phyloP scores from a whole-genome alignment of 2,329 filamentous ascomycete species.

The Parasarocladium wereldwijsianum region DNA sequence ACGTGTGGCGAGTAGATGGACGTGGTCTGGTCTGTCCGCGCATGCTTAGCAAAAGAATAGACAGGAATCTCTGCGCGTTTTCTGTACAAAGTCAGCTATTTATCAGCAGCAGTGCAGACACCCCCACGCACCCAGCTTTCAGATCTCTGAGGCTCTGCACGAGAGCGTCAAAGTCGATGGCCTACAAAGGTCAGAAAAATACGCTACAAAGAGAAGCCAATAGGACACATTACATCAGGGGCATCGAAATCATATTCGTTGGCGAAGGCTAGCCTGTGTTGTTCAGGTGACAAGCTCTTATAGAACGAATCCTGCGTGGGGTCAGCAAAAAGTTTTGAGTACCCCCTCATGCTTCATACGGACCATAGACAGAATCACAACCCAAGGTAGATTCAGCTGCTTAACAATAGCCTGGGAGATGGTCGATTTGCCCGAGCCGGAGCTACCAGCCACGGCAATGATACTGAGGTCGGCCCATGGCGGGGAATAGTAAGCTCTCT shows the following conservation, averaged over 20 bases:
- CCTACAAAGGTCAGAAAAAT: slow-evolving; percentile 22
- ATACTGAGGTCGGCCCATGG: slow-evolving; percentile 96
- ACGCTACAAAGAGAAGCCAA: background rate
- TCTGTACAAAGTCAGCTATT: slow-evolving; percentile 24
- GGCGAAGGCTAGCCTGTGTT: slow-evolving; percentile 65
- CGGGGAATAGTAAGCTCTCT: slow-evolving; percentile 66
- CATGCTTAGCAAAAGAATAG: slow-evolving; percentile 90
- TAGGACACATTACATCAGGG: slow-evolving; percentile 44
- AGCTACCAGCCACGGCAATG: slow-evolving; percentile 90
- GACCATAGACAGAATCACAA: slow-evolving; percentile 95
- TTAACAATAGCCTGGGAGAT: slow-evolving; percentile 83
- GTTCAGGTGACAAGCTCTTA: slow-evolving; percentile 67
- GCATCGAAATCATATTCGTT: slow-evolving; percentile 97
- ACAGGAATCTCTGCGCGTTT: slow-evolving; percentile 83
- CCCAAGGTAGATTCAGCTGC: slow-evolving; percentile 87
- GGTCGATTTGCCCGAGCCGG: slow-evolving; percentile 88
- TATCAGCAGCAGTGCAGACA: slow-evolving; percentile 4
- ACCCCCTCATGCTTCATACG: slow-evolving; percentile 8
- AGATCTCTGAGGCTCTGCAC: slow-evolving; percentile 68
- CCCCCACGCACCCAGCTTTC: slow-evolving; percentile 63
- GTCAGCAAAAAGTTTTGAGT: slow-evolving; percentile 10
- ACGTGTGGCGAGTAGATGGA: slow-evolving; percentile 95
- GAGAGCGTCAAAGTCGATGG: slow-evolving; percentile 85
- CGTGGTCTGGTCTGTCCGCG: slow-evolving; percentile 63
- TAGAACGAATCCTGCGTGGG: slow-evolving; percentile 78